phyloP scores from a whole-genome alignment of 2,329 filamentous ascomycete species.

The Ophiostoma pallidulum region DNA sequence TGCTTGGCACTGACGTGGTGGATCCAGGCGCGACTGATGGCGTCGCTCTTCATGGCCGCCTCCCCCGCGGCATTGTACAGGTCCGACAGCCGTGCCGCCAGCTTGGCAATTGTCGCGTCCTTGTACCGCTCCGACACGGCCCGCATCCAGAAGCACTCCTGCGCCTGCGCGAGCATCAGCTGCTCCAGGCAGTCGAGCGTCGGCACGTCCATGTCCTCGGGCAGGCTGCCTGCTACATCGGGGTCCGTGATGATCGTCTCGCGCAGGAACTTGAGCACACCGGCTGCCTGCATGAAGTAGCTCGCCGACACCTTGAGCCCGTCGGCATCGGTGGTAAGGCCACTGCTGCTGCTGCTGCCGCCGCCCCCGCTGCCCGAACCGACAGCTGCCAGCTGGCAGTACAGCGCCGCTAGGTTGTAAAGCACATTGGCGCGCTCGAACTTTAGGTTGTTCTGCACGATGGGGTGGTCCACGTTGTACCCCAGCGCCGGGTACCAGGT shows the following conservation, averaged over 20 bases:
- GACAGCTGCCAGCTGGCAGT: conserved; percentile 74
- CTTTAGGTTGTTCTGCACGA: conserved; percentile 56
- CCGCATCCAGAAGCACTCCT: conserved; percentile 98
- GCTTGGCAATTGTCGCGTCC: conserved; percentile 81
- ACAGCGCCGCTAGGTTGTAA: conserved; percentile 87
- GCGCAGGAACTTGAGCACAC: conserved; percentile 71
- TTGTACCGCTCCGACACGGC: conserved; percentile 90
- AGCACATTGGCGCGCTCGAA: conserved; percentile 88
- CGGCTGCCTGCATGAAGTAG: conserved; percentile 81
- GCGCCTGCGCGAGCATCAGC: conserved; percentile 81
- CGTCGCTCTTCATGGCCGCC: conserved; percentile 77
- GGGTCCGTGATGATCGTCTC: conserved; percentile 71
- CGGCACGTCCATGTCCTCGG: conserved; percentile 89
- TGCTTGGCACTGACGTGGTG: conserved; percentile 97
- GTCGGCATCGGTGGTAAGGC: conserved; percentile 59
- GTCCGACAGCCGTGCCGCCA: conserved; percentile 83
- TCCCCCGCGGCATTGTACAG: conserved; percentile 79
- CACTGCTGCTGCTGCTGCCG: conserved; percentile 65
- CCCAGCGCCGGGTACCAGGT: conserved; percentile 92
- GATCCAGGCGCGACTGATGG: conserved; percentile 90
- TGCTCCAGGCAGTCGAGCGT: conserved; percentile 77
- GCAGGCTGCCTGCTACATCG: conserved; percentile 65
- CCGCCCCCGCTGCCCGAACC: not conserved
- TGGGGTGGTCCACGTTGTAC: conserved; percentile 71
- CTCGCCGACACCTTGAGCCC: conserved; percentile 82